Evolutionary conservation across 179 eudicot species (phyloP).

Genomic region (Corrigiola litoralis): DNA sequence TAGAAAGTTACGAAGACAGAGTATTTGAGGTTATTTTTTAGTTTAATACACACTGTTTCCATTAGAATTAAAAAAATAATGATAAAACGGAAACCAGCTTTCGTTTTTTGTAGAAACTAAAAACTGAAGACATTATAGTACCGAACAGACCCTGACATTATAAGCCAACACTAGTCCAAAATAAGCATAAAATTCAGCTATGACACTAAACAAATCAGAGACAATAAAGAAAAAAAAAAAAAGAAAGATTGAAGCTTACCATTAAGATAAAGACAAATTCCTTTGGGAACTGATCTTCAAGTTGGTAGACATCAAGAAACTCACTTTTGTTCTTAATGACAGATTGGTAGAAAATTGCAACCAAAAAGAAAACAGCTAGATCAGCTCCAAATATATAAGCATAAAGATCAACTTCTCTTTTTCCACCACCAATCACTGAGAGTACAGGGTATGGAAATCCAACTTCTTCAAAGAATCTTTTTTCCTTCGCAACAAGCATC

Average conservation of each 20-base stretch:
- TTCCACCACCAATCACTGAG: slow-evolving; percentile 96
- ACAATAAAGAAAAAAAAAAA: neutral
- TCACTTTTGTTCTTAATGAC: slow-evolving; percentile 91
- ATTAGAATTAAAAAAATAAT: too few relatives aligned
- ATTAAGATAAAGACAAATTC: slow-evolving; percentile 87
- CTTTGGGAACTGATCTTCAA: slow-evolving; percentile 97
- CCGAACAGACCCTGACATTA: neutral
- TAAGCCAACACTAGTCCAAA: neutral
- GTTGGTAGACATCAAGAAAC: slow-evolving; percentile 94
- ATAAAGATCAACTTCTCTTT: slow-evolving; percentile 92
- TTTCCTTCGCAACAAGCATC: slow-evolving; percentile 57
- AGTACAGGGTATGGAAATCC: slow-evolving; percentile 78
- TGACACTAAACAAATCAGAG: neutral
- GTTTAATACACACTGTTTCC: too few relatives aligned
- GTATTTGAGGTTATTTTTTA: too few relatives aligned
- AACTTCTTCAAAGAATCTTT: slow-evolving; percentile 59
- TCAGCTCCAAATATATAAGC: slow-evolving; percentile 96
- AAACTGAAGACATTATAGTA: too few relatives aligned
- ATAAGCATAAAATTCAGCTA: neutral
- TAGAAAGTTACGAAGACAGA: too few relatives aligned
- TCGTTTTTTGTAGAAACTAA: too few relatives aligned
- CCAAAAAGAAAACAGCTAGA: slow-evolving; percentile 89
- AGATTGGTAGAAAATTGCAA: slow-evolving; percentile 84
- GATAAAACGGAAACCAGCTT: too few relatives aligned
- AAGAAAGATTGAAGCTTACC: slow-evolving; percentile 37